Base-by-base conservation (phyloP, 305 asterid genomes). In the Coffea humblotiana region DNA sequence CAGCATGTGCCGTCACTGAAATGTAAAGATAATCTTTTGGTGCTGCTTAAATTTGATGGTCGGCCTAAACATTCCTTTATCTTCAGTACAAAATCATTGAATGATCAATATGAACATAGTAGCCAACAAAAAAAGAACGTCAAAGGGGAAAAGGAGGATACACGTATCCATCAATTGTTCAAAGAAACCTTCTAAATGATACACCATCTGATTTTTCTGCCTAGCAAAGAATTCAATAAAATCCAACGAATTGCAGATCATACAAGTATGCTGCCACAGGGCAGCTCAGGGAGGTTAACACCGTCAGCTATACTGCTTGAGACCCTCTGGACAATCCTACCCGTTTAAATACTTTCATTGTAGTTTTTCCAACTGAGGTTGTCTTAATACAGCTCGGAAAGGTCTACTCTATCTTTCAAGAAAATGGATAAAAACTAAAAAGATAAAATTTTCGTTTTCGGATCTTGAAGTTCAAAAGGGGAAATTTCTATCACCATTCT, bases 361-460 rank as follows among this genome's bases (percentile, higher is more conserved):
- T 51, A 77, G 78, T 78, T 65, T 47, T 77, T 66, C 76, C 63
- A 82, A 21, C 47, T 21, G 25, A 32, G 3, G 68, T 67, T 67
- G 65, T n/a, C 21, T 37, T 40, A 66, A 49, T 13, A 72, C 37
- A 48, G 32, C 73, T 79, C 51, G 14, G 65, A 71, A 61, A 21
- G 37, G 8, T 58, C 80, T 69, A 32, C 45, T 70, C 68, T 76
- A 71, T 35, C 23, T 27, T 71, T 65, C 79, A 76, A 73, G 81
- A 86, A 60, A 23, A 65, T 12, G 78, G 79, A 83, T 80, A 79
- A 83, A 78, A 80, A 64, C 72, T 82, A 79, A 78, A 78, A 78
- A 78, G 75, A 71, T 45, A 56, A 83, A 58, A 14, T 74, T 43
- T 72, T 82, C 79, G 80, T 45, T 84, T 74, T 10, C 71, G 15